Percentiles rank a stretch among this genome's conserved stretches.
phyloP scores from a whole-genome alignment of 345 rosid genomes.

The Erucastrum elatum region DNA sequence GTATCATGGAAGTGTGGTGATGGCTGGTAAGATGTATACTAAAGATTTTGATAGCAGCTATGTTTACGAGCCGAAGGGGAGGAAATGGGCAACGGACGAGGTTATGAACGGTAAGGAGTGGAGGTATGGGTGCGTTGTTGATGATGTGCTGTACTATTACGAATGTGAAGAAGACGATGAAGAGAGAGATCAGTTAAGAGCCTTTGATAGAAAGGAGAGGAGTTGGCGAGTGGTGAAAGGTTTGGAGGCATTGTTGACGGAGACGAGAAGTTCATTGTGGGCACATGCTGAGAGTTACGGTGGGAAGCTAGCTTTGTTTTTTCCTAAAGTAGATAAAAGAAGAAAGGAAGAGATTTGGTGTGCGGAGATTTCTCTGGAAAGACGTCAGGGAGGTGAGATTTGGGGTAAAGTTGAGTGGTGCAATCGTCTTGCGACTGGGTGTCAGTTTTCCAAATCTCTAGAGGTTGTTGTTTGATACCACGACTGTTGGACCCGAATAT shows the following conservation, averaged over 20 bases:
- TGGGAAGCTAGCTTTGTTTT: neutral
- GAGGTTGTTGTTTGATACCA: neutral
- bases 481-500: too few species aligned
- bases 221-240: slow-evolving; percentile 2
- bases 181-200: neutral
- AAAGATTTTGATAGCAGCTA: neutral
- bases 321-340: neutral
- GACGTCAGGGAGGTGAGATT: neutral
- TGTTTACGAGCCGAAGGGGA: neutral
- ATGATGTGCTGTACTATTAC: neutral
- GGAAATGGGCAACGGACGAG: neutral
- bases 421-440: neutral
- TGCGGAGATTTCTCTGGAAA: neutral
- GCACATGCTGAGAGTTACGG: neutral
- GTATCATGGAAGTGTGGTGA: neutral
- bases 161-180: neutral
- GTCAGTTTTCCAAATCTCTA: neutral
- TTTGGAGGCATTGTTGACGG: neutral
- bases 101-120: neutral
- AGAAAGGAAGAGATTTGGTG: neutral
- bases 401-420: neutral
- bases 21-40: neutral
- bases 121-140: neutral
- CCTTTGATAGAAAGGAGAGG: neutral
- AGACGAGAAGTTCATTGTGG: neutral